Evolutionary conservation across 805 yeast genomes (phyloP).

Genomic region (Suhomyces kilbournensis): DNA sequence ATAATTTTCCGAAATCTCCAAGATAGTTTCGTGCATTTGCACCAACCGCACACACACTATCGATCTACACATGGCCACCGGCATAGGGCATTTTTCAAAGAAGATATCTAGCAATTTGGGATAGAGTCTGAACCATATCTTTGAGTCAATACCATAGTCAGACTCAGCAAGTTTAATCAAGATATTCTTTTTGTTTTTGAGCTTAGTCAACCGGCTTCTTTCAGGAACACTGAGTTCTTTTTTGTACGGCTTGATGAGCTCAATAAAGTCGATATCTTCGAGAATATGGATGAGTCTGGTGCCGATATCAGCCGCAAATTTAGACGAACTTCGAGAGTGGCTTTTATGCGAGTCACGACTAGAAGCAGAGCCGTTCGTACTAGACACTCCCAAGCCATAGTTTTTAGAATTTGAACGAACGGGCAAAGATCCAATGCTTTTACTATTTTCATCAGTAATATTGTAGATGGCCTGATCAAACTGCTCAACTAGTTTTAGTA

Average conservation of each 20-base stretch:
- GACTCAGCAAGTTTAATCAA: conserved; percentile 82
- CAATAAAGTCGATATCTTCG: conserved; percentile 66
- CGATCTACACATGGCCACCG: conserved; percentile 89
- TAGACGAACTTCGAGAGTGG: conserved; percentile 61
- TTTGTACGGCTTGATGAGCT: conserved; percentile 52
- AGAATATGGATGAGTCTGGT: conserved; percentile 73
- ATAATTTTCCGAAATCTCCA: conserved; percentile 50
- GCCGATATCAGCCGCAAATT: conserved; percentile 77
- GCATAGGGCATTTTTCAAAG: conserved; percentile 82
- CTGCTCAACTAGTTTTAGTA: conserved; percentile 74
- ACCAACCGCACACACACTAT: conserved; percentile 86
- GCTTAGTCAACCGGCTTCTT: conserved; percentile 61
- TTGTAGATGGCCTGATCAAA: conserved; percentile 82
- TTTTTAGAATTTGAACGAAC: neutral
- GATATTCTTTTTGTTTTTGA: conserved; percentile 63
- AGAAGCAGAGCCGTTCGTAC: neutral
- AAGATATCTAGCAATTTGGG: conserved; percentile 71
- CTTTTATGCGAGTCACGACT: neutral
- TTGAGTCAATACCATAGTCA: conserved; percentile 91
- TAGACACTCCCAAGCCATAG: neutral
- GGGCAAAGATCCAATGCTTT: neutral
- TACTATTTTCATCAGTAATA: conserved; percentile 25
- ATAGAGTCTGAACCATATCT: conserved; percentile 89
- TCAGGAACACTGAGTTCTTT: conserved; percentile 71
- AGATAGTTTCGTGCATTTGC: conserved; percentile 72